A percentile compares a stretch with the other conserved stretches of the same genome.
These are phyloP conservation scores for Barnettozyma wickerhamii DNA, from an alignment of 805 yeast genomes.

Conservation along the genomic window DNA sequence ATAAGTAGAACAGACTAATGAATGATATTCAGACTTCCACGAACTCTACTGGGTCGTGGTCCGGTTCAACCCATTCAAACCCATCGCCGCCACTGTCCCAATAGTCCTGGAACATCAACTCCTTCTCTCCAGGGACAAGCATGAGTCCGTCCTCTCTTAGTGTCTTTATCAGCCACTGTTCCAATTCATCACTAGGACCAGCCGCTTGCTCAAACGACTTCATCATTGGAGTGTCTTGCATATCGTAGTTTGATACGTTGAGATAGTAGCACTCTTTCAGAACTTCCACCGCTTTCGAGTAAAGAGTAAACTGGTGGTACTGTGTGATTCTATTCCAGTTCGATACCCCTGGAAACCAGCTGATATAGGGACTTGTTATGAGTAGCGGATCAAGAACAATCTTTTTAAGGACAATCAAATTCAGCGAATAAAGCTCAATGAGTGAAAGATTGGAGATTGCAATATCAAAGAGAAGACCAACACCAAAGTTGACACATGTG, in stretches of 20 bases:
- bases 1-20: too few relatives aligned
- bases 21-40: slow-evolving; percentile 1
- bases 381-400: slow-evolving; percentile 3
- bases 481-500: not conserved
- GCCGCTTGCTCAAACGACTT: not conserved
- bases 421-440: slow-evolving; percentile 3
- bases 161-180: not conserved
- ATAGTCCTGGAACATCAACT: slow-evolving; percentile 8
- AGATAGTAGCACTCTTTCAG: slow-evolving; percentile 7
- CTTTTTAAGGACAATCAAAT: not conserved
- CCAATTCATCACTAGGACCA: not conserved
- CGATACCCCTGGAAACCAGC: slow-evolving; percentile 3
- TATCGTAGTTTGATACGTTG: slow-evolving; percentile 9
- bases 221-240: slow-evolving; percentile 1
- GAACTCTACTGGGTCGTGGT: slow-evolving; percentile 11
- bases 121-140: slow-evolving; percentile 3
- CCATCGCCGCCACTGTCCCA: slow-evolving; percentile 9
- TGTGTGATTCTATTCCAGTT: slow-evolving; percentile 3
- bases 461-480: not conserved
- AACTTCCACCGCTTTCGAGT: slow-evolving; percentile 3
- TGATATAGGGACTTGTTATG: not conserved
- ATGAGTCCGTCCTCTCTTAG: slow-evolving; percentile 4
- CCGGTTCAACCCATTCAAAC: slow-evolving; percentile 15
- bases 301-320: slow-evolving; percentile 2
- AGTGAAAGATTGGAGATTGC: slow-evolving; percentile 1